phyloP scores from a whole-genome alignment of 2,329 filamentous ascomycete species.

The Sclerotinia subarctica region DNA sequence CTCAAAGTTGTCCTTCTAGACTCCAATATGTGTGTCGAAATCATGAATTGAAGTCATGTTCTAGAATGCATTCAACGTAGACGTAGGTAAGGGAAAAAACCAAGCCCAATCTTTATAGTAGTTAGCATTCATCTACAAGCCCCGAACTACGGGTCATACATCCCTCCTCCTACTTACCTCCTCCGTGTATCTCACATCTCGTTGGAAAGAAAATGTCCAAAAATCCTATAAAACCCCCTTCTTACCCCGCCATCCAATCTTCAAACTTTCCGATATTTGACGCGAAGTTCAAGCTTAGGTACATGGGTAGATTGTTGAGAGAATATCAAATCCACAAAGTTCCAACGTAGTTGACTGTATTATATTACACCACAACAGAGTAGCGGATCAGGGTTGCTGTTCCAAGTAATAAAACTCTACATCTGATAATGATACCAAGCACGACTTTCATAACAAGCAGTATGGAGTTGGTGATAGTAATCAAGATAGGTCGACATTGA shows the following conservation, averaged over 20 bases:
- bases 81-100: neutral
- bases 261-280: neutral
- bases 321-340: neutral
- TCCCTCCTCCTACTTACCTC: too few species aligned
- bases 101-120: neutral
- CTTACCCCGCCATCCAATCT: neutral
- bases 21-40: neutral
- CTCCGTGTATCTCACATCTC: neutral
- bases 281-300: neutral
- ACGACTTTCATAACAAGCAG: too few species aligned
- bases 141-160: too few species aligned
- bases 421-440: neutral
- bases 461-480: too few species aligned
- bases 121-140: neutral
- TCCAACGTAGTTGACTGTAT: neutral
- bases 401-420: neutral
- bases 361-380: neutral
- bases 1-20: neutral
- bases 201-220: neutral
- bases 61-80: neutral
- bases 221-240: neutral
- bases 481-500: too few species aligned
- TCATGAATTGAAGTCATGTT: neutral
- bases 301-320: neutral
- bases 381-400: too few species aligned